Conservation (phyloP, 108 stramenopile genomes). For the Bacterosira constricta region DNA sequence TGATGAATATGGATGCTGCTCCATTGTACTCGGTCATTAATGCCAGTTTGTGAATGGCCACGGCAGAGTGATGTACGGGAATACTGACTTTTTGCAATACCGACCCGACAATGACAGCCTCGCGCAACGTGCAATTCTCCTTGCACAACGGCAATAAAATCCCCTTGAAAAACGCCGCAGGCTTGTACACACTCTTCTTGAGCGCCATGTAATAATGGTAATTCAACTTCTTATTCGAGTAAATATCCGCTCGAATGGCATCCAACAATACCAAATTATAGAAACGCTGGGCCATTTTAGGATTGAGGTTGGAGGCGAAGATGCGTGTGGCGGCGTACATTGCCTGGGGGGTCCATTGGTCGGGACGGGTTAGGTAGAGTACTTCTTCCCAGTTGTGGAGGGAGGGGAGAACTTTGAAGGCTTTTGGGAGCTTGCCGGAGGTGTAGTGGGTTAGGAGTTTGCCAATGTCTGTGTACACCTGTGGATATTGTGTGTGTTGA, state of each 20-base stretch:
- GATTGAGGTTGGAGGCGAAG: conserved; percentile 98
- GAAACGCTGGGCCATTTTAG: conserved; percentile 97
- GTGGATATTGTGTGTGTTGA: background rate
- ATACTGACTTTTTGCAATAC: conserved; percentile 94
- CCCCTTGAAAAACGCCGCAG: conserved; percentile 98
- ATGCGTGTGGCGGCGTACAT: conserved; percentile 96
- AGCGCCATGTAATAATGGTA: conserved; percentile 97
- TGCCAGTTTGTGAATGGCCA: conserved; percentile 96
- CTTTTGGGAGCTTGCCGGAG: conserved; percentile 98
- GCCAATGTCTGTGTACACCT: conserved; percentile 95
- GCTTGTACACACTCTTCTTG: conserved; percentile 97
- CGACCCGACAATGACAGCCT: conserved; percentile 95
- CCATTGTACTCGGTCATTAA: conserved; percentile 90
- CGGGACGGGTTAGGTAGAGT: conserved; percentile 95
- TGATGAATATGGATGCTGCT: conserved; percentile 90
- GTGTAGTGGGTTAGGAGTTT: conserved; percentile 93
- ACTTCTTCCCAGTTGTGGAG: conserved; percentile 98
- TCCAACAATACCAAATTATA: conserved; percentile 95
- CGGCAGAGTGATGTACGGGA: conserved; percentile 96
- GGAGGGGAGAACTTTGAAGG: conserved; percentile 99
- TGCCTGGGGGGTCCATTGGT: conserved; percentile 96
- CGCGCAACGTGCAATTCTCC: conserved; percentile 93
- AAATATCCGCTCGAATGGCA: conserved; percentile 94
- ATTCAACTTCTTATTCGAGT: conserved; percentile 91
- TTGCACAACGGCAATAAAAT: conserved; percentile 95